Base-by-base conservation (phyloP, 371 early-diverging fungal species). In the Mortierella sp. region DNA sequence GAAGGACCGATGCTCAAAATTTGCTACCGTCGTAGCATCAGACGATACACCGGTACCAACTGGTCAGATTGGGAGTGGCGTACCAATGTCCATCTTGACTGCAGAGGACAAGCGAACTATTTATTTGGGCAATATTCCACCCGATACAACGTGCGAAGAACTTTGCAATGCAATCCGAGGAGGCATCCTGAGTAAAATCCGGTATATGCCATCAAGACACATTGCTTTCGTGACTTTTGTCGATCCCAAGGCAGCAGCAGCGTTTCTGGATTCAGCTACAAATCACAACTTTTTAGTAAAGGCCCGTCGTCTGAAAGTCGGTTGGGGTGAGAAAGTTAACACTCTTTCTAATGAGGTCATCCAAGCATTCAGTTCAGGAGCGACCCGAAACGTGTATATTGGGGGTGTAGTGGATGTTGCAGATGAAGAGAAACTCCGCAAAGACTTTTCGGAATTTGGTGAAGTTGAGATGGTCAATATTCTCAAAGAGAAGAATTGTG, bases 141-240 rank as follows among this genome's bases (percentile, higher is more conserved):
- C 91, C 0, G 94, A 94, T 54, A 89, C 91, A 1, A 91, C 93
- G 0, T 86, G 89, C 39, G 93, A 94, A 83, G 95, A 96, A 62
- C 86, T 96, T 32, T 95, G 94, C 80, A 95, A 96, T 86, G 91
- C 88, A 1, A 89, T 96, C 66, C 94, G 97, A 26, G 96, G 96
- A 30, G 96, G 97, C 6, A 89, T 93, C 47, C 81, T 96, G 24
- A 89, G 92, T 66, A 90, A 91, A 47, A 90, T 96, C 68, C 88
- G 91, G 22, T 92, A 89, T 74, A 72, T 94, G 66, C 88, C 89
- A 14, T 92, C 93, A n/a, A 94, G 94, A 75, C 92, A 91, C 75
- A 91, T 90, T 72, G 95, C 95, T 0, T 96, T 96, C 84, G 90
- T 94, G 37, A 93, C 94, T 0, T 96, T 96, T 88, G 86, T 94